These are phyloP conservation scores for Neurospora cerealis DNA, from an alignment of 495 filamentous ascomycete genomes.

Conservation along the genomic window DNA sequence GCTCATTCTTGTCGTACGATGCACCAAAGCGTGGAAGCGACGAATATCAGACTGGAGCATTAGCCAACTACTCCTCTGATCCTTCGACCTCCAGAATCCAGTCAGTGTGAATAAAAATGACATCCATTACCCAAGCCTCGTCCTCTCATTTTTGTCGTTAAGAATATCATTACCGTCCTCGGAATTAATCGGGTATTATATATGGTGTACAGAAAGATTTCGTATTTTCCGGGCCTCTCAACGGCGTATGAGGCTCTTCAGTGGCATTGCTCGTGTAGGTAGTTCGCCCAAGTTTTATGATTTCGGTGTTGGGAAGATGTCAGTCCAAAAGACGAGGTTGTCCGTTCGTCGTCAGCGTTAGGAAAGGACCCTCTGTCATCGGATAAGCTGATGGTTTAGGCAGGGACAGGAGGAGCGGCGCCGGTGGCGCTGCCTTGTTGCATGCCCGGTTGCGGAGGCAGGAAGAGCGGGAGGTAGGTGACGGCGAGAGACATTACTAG, in stretches of 20 bases:
- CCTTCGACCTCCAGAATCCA: neutral
- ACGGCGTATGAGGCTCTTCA: neutral
- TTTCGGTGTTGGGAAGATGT: neutral
- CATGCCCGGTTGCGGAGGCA: slow-evolving; percentile 45
- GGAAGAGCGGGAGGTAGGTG: slow-evolving; percentile 76
- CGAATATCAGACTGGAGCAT: neutral
- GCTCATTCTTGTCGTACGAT: neutral
- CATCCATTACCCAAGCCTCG: neutral
- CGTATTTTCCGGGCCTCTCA: neutral
- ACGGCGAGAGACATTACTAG: slow-evolving; percentile 74
- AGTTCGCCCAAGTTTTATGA: neutral
- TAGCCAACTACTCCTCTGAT: neutral
- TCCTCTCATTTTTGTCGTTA: neutral
- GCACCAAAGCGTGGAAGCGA: neutral
- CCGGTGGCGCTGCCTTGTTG: slow-evolving; percentile 25
- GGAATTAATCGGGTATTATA: neutral
- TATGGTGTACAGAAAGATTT: neutral
- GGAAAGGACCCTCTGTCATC: neutral
- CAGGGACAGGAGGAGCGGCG: slow-evolving; percentile 33
- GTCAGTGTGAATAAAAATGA: neutral
- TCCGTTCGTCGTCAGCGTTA: neutral
- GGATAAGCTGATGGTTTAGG: neutral
- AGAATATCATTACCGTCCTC: neutral
- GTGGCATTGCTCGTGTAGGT: neutral
- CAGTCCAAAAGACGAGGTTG: no score